Percentiles rank a stretch among this genome's conserved stretches.
phyloP scores from a whole-genome alignment of 73 alveolate genomes.

The Paramecium bursaria region DNA sequence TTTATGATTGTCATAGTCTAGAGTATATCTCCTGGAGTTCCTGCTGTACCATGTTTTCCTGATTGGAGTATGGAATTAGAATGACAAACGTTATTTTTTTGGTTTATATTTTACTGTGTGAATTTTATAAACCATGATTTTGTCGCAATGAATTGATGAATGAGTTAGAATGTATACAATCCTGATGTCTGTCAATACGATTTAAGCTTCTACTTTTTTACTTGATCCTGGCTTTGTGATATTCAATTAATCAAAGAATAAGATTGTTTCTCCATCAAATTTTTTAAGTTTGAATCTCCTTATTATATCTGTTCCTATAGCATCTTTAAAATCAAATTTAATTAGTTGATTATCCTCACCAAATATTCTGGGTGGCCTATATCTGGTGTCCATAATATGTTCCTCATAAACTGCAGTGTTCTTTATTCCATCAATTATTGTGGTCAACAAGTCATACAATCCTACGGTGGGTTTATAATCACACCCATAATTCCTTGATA shows the following conservation, averaged over 20 bases:
- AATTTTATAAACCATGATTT: conserved; percentile 64
- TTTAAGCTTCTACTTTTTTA: conserved; percentile 63
- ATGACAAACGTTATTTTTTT: background rate
- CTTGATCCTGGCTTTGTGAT: conserved; percentile 12
- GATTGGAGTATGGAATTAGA: conserved; percentile 43
- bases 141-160: conserved; percentile 63
- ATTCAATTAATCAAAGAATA: conserved; percentile 64
- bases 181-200: conserved; percentile 61
- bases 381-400: conserved; percentile 71
- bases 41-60: conserved; percentile 12
- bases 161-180: conserved; percentile 64
- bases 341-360: conserved; percentile 61
- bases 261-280: conserved; percentile 61
- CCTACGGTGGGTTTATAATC: conserved; percentile 68
- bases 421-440: conserved; percentile 62
- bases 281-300: conserved; percentile 65
- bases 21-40: background rate
- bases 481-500: conserved; percentile 62
- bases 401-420: conserved; percentile 69
- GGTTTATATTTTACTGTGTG: conserved; percentile 41
- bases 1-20: conserved; percentile 51
- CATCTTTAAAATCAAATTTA: conserved; percentile 64
- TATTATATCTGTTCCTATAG: conserved; percentile 68
- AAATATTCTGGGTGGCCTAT: conserved; percentile 68
- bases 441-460: conserved; percentile 60